Conservation (phyloP, 1,139 yeast species). For the Suhomyces panamericanus region DNA sequence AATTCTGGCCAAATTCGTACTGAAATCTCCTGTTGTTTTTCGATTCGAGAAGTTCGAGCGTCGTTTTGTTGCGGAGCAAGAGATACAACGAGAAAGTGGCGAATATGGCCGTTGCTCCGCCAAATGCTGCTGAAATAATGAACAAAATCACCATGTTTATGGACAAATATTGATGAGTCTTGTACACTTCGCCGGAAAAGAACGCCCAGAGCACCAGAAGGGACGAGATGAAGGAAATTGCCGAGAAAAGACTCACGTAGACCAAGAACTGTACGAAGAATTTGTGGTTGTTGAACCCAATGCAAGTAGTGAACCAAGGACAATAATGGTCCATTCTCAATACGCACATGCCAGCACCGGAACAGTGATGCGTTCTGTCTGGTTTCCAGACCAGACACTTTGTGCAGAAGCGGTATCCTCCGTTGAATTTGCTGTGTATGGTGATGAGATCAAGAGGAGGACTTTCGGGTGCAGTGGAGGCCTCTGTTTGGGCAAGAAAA, state of each 20-base stretch:
- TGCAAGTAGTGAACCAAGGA: constrained; percentile 93
- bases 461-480: constrained; percentile 15
- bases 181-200: constrained; percentile 44
- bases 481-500: constrained; percentile 6
- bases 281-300: constrained; percentile 82
- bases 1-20: constrained; percentile 35
- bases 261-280: constrained; percentile 72
- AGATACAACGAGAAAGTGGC: constrained; percentile 60
- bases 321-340: constrained; percentile 90
- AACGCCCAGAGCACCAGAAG: constrained; percentile 49
- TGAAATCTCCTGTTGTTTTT: constrained; percentile 36
- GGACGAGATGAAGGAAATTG: constrained; percentile 41
- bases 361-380: constrained; percentile 90
- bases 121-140: constrained; percentile 61
- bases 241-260: constrained; percentile 53
- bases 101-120: constrained; percentile 62
- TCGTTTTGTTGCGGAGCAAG: constrained; percentile 65
- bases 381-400: constrained; percentile 91
- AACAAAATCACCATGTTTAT: constrained; percentile 61
- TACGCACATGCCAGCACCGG: constrained; percentile 67
- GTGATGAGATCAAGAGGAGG: constrained; percentile 36
- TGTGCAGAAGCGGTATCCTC: constrained; percentile 56
- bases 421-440: constrained; percentile 28
- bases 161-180: constrained; percentile 45
- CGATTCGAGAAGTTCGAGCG: constrained; percentile 76